Evolutionary conservation across 2,329 filamentous ascomycete genomes (phyloP), one percentile per base, ranked within the genome.

Genomic region (Nigrospora osmanthi): DNA sequence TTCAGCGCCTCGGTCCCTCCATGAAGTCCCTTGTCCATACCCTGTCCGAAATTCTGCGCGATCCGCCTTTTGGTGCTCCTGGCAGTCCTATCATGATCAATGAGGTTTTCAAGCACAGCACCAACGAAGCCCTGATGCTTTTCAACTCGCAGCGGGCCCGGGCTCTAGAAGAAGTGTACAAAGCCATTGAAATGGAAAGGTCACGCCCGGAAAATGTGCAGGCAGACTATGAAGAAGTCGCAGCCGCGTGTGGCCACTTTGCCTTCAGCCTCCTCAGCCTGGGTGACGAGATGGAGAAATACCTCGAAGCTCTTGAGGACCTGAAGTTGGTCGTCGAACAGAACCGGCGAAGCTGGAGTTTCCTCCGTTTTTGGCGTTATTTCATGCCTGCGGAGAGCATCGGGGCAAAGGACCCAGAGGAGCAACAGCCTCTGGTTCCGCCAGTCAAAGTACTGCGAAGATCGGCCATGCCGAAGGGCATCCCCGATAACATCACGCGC

Each of bases 1-100:
- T 98, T 48, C 73, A 78, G 16, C 81, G 93, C 52, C 72, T 98
- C 17, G 93, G 93, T 0, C 93, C 93, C 1, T 93, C 91, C 0
- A 95, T 96, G 82, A 95, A 95, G 63, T 96, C 91, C 0, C 69
- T 98, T n/a, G 88, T 89, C 3, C 93, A 86, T 55, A 97, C 93
- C 0, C 67, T 98, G 35, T 88, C 89, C 11, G 85, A 94, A 59
- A 89, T 95, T 11, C 78, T 98, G 9, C 83, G 88, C 43, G 89
- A 95, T 49, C 76, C 94, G 1, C 89, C 90, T 0, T 97, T 95
- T 63, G 81, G 81, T 6, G 69, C 77, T 1, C 80, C 85, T 0
- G 73, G 82, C 28, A 81, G 82, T 49, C 72, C 78, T 33, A 85
- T 97, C 47, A 76, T 73, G 1, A 76, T 93, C 41, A 89, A 95